Evolutionary conservation across 2,329 filamentous ascomycete genomes (phyloP).

Genomic region (Fusarium musae): DNA sequence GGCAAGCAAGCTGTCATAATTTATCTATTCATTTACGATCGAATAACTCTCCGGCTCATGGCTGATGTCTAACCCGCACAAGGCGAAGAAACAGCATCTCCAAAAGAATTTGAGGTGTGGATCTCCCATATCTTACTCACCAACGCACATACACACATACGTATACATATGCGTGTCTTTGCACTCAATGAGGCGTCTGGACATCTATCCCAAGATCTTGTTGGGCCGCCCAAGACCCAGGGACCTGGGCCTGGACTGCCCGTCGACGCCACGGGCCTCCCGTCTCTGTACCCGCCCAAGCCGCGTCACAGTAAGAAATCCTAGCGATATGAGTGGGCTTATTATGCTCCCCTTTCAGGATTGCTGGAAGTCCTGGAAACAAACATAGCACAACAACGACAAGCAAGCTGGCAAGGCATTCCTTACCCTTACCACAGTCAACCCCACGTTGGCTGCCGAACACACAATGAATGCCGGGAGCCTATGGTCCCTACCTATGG

Average conservation of each 20-base stretch:
- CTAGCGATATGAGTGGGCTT: constrained; percentile 21
- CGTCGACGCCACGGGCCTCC: constrained; percentile 41
- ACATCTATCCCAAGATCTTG: constrained; percentile 13
- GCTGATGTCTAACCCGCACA: constrained; percentile 13
- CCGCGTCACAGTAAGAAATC: constrained; percentile 35
- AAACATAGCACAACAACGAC: constrained; percentile 19
- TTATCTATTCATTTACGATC: not conserved
- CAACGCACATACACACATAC: not conserved
- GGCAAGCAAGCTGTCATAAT: constrained; percentile 10
- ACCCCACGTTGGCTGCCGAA: constrained; percentile 33
- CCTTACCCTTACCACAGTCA: constrained; percentile 23
- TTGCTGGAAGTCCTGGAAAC: constrained; percentile 19
- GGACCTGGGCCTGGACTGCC: constrained; percentile 44
- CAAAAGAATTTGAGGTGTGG: not conserved
- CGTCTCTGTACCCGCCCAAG: constrained; percentile 43
- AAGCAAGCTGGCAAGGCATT: constrained; percentile 26
- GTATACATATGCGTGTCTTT: constrained; percentile 11
- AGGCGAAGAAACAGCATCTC: not conserved
- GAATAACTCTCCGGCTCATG: constrained; percentile 7
- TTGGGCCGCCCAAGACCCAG: constrained; percentile 34
- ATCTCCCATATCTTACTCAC: not conserved
- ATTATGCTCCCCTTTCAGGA: constrained; percentile 25
- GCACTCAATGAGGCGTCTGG: constrained; percentile 20
- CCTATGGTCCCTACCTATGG: constrained; percentile 1
- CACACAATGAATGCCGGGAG: constrained; percentile 33